phyloP scores from a whole-genome alignment of 2,329 filamentous ascomycete genomes.

The Talaromyces sp. region DNA sequence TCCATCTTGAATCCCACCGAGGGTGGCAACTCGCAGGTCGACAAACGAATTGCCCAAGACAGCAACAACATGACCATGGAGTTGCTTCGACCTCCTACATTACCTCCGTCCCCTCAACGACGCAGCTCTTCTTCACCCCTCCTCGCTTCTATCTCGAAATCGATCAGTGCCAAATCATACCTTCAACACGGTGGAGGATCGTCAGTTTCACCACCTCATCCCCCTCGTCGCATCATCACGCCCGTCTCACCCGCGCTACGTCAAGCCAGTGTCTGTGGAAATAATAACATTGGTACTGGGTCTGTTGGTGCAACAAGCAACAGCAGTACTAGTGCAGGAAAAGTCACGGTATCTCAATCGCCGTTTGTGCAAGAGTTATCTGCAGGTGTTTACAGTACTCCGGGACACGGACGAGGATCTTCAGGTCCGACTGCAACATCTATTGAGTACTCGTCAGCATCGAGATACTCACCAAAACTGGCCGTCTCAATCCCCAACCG shows the following conservation, averaged over 20 bases:
- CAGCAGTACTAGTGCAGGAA: slow-evolving; percentile 24
- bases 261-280: slow-evolving; percentile 30
- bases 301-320: slow-evolving; percentile 14
- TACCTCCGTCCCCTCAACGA: slow-evolving; percentile 28
- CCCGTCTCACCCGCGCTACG: slow-evolving; percentile 41
- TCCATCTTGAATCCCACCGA: slow-evolving; percentile 42
- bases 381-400: slow-evolving; percentile 29
- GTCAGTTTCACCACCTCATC: slow-evolving; percentile 37
- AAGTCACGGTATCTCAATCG: slow-evolving; percentile 35
- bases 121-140: slow-evolving; percentile 33
- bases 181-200: slow-evolving; percentile 27
- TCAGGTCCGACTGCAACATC: slow-evolving; percentile 27
- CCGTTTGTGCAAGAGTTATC: slow-evolving; percentile 37
- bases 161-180: slow-evolving; percentile 19
- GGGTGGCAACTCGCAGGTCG: slow-evolving; percentile 22
- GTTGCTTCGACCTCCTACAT: slow-evolving; percentile 24
- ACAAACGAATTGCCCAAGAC: slow-evolving; percentile 21
- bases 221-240: slow-evolving; percentile 33
- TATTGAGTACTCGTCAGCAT: slow-evolving; percentile 24
- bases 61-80: slow-evolving; percentile 26
- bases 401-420: slow-evolving; percentile 14
- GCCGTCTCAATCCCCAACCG: slow-evolving; percentile 24
- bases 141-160: slow-evolving; percentile 15
- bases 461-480: slow-evolving; percentile 21
- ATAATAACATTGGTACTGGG: slow-evolving; percentile 9